Evolutionary conservation across 2,329 filamentous ascomycete species (phyloP).

Genomic region (Didymella keratinophila): DNA sequence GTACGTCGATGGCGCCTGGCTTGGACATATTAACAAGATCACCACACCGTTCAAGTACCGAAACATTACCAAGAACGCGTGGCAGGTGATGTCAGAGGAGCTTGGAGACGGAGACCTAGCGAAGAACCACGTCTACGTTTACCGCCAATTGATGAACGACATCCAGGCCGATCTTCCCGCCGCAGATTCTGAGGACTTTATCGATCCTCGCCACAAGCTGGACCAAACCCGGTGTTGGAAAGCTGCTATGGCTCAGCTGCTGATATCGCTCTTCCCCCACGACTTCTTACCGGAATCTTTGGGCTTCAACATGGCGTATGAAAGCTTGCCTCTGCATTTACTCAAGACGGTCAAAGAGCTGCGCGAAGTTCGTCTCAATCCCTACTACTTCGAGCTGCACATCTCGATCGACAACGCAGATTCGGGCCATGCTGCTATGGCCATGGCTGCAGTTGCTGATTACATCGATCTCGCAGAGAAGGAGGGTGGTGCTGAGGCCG

Average conservation of each 20-base stretch:
- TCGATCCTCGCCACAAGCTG: constrained; percentile 32
- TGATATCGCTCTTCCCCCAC: constrained; percentile 58
- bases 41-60: constrained; percentile 54
- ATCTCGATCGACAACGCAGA: constrained; percentile 61
- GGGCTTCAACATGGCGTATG: constrained; percentile 61
- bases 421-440: constrained; percentile 60
- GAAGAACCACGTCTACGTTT: constrained; percentile 57
- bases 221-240: constrained; percentile 51
- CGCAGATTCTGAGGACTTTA: constrained; percentile 43
- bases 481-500: constrained; percentile 40
- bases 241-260: constrained; percentile 56
- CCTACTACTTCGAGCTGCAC: constrained; percentile 61
- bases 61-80: constrained; percentile 53
- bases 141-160: constrained; percentile 43
- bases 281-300: constrained; percentile 61
- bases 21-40: constrained; percentile 56
- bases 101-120: constrained; percentile 58
- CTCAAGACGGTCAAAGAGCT: constrained; percentile 56
- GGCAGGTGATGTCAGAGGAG: constrained; percentile 61
- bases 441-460: constrained; percentile 45
- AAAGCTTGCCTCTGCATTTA: constrained; percentile 53
- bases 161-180: constrained; percentile 45
- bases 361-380: constrained; percentile 53
- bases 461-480: constrained; percentile 49
- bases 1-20: constrained; percentile 60